Base-by-base conservation (phyloP, 2,329 filamentous ascomycete species). In the Ambrosiella cleistominuta region DNA sequence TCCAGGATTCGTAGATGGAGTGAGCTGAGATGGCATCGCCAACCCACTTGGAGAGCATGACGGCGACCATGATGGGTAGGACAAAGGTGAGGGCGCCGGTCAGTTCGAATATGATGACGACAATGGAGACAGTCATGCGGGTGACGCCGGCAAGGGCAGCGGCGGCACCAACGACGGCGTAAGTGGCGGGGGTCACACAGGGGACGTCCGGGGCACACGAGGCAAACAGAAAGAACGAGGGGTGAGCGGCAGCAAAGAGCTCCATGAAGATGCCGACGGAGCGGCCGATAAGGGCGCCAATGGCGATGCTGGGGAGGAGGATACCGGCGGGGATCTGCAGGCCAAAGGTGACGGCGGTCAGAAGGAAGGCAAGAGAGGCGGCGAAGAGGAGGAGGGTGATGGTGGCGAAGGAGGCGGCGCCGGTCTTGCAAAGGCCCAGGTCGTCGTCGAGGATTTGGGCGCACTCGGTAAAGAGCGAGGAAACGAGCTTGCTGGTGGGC, bases 31-130 rank as follows among this genome's bases (percentile, higher is more conserved):
- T 90, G 54, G 89, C 91, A 69, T 98, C 93, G 66, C 90, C 93
- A 35, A 95, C 88, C 93, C 93, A 98, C 72, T 98, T 98, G 62
- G 87, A 87, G 50, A 97, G 78, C 90, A 98, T 95, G 66, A 98
- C 93, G 49, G 90, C 89, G 63, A 98, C 87, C 93, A 98, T 98
- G 69, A 97, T 98, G 57, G 93, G 93, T 7, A 98, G 80, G 54
- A 98, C 91, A 67, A 97, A 97, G 0, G 89, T 95, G 36, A 98
- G 77, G 1, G 93, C 93, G 56, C 93, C 93, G 0, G 93, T 98
- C 58, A 98, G 82, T 73, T 98, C 93, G 66, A 98, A 98, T 86
- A 96, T 96, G 72, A 98, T 98, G 66, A 97, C 93, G 3, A 98
- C 91, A 63, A 98, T 96, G 11, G 90, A 96, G 9, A 96, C 89